Conservation (phyloP, 129 eudicot species). For the Lonicera japonica region DNA sequence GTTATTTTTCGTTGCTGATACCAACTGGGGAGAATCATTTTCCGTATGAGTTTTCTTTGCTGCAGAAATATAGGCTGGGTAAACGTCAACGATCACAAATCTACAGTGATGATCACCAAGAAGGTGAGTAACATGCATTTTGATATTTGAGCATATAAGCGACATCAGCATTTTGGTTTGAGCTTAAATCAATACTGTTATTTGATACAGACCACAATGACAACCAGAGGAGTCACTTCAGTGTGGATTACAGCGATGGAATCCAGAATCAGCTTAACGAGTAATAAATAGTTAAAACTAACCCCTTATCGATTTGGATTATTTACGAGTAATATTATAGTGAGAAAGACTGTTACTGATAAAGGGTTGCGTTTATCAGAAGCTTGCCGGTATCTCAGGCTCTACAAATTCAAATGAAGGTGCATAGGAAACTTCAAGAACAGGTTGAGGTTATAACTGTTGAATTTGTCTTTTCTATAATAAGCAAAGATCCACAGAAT, state of each 20-base stretch:
- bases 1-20: background rate
- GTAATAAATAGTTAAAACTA: conserved; percentile 30
- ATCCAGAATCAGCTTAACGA: conserved; percentile 43
- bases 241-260: conserved; percentile 40
- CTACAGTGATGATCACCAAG: conserved; percentile 43
- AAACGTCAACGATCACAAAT: conserved; percentile 54
- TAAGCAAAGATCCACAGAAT: background rate
- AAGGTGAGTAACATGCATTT: conserved; percentile 35
- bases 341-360: conserved; percentile 13
- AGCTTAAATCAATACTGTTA: background rate
- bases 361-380: conserved; percentile 30
- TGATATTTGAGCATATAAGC: background rate
- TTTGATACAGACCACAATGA: conserved; percentile 38
- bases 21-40: background rate
- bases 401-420: conserved; percentile 84
- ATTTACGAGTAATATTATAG: background rate
- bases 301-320: background rate
- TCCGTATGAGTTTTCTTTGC: conserved; percentile 6
- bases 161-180: background rate
- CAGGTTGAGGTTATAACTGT: conserved; percentile 69
- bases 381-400: conserved; percentile 63
- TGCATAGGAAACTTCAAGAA: conserved; percentile 88
- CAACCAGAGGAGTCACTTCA: conserved; percentile 33
- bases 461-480: background rate
- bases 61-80: conserved; percentile 93